These are phyloP conservation scores for Phylloporus sp. DNA, from an alignment of 768 basidiomycete genomes.

Conservation along the genomic window DNA sequence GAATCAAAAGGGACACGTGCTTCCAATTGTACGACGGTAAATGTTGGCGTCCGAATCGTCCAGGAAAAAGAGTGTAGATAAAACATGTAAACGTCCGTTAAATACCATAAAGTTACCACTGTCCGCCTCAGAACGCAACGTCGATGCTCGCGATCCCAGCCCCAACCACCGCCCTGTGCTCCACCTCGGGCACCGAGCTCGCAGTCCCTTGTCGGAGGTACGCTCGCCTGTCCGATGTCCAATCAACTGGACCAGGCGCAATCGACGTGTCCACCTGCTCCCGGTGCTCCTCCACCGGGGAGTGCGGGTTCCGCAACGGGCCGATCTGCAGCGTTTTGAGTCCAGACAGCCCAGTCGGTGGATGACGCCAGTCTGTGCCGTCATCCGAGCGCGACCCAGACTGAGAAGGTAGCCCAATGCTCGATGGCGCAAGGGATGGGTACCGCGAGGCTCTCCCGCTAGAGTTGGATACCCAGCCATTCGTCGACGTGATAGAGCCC, in stretches of 20 bases:
- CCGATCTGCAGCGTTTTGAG: slow-evolving; percentile 13
- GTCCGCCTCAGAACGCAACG: slow-evolving; percentile 15
- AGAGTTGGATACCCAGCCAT: slow-evolving; percentile 11
- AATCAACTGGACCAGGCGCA: not conserved
- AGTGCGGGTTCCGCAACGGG: slow-evolving; percentile 20
- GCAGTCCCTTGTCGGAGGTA: slow-evolving; percentile 18
- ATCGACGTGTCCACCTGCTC: not conserved
- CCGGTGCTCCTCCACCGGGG: slow-evolving; percentile 10
- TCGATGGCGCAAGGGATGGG: slow-evolving; percentile 26
- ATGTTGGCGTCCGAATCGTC: not conserved
- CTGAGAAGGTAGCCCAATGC: slow-evolving; percentile 2
- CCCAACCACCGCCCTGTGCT: slow-evolving; percentile 17
- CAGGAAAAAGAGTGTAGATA: too few species aligned
- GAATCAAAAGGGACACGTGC: too few species aligned
- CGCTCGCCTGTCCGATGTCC: slow-evolving; percentile 11
- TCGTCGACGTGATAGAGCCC: slow-evolving; percentile 16
- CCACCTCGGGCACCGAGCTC: slow-evolving; percentile 21
- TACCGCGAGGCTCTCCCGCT: slow-evolving; percentile 24
- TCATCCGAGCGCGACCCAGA: slow-evolving; percentile 10
- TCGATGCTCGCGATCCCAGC: slow-evolving; percentile 28
- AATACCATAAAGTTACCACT: slow-evolving; percentile 16
- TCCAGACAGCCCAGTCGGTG: slow-evolving; percentile 22
- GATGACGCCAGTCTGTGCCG: slow-evolving; percentile 23
- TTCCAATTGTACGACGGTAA: too few species aligned
- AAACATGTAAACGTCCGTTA: slow-evolving; percentile 1